Evolutionary conservation across 345 rosid species (phyloP), one percentile per base, ranked within the genome.

Genomic region (Excoecaria cochinchinensis): DNA sequence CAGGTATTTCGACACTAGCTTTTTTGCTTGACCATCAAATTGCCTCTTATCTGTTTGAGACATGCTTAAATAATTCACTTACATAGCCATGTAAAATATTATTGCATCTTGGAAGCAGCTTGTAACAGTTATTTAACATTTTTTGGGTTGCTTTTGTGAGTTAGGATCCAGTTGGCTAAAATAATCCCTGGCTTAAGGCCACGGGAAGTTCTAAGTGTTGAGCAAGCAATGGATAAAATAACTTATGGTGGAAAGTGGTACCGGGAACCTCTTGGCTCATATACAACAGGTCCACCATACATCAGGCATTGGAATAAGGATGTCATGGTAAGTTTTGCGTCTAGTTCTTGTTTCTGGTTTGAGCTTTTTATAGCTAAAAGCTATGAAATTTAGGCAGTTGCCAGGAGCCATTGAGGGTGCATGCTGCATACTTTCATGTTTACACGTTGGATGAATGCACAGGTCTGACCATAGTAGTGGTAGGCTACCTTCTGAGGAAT

Each of bases 141-240:
- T 38, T 46, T 52, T 66, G 44, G 52, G 39, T 73, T 75, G 47
- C 31, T 81, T 77, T 61, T 80, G 39, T 76, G 79, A 16, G 25
- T 69, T 79, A 92, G 97, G 85, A 77, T 70, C 62, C 84, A 83
- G 67, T 73, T 92, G 87, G 87, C 85, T 5, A 87, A 92, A 79
- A 75, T 84, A 74, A 88, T 92, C 75, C 98, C 98, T 40, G 97
- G 91, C 50, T 79, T 94, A 80, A 87, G 98, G 82, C 98, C 97
- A n/a, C 92, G 98, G 98, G 98, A 94, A 84, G 93, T 94, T 80
- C 81, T 92, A 71, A 92, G 95, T 64, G 63, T 91, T 62, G 98
- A 92, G 86, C 97, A 94, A 85, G 98, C 98, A 47, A 94, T 94
- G 97, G 95, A 92, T 83, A 86, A 90, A 78, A 86, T 94, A 56